Evolutionary conservation across 2,329 filamentous ascomycete species (phyloP).

Genomic region (Fusarium dlaminii): DNA sequence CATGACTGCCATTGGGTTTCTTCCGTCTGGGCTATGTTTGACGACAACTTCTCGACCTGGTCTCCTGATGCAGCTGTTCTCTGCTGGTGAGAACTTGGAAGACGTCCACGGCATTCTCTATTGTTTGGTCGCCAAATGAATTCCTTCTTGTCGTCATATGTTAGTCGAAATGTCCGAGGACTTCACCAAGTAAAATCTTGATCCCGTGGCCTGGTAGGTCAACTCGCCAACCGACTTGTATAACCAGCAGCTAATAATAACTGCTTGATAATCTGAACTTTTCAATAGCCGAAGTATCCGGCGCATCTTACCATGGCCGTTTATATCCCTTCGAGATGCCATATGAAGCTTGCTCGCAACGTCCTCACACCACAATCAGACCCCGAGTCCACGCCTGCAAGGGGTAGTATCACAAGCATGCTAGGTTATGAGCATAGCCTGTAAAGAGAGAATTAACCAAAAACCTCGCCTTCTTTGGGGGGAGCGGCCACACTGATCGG

Average conservation of each 20-base stretch:
- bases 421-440: rapidly evolving
- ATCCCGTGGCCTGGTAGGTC: background rate
- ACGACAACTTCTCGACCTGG: rapidly evolving
- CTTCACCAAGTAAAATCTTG: background rate
- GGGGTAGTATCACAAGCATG: rapidly evolving
- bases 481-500: background rate
- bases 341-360: background rate
- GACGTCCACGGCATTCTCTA: background rate
- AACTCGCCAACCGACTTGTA: background rate
- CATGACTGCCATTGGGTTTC: background rate
- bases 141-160: background rate
- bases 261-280: background rate
- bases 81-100: rapidly evolving
- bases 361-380: background rate
- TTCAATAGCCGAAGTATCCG: background rate
- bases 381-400: background rate
- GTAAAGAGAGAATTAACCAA: background rate
- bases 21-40: background rate
- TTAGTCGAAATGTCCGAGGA: background rate
- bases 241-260: too few relatives aligned
- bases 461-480: background rate
- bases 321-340: background rate
- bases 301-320: background rate
- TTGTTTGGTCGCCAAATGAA: background rate
- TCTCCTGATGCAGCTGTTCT: rapidly evolving